Evolutionary conservation across 2,329 filamentous ascomycete species (phyloP).

Genomic region (Taxawa tesnikishii): DNA sequence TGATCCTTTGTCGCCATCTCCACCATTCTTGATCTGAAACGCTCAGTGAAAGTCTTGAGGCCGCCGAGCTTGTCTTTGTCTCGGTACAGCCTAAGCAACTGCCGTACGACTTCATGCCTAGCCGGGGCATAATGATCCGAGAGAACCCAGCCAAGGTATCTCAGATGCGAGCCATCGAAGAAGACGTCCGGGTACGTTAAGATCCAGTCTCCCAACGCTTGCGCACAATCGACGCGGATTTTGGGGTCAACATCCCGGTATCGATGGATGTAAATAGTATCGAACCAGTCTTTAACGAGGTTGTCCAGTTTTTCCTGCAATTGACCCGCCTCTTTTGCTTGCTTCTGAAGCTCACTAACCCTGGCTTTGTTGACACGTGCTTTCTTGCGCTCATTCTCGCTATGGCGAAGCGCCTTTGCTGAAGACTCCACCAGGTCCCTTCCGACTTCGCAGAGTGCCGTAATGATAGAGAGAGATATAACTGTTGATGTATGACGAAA

Average conservation of each 20-base stretch:
- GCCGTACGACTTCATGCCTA: constrained; percentile 74
- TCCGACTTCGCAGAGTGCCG: constrained; percentile 62
- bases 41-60: constrained; percentile 82
- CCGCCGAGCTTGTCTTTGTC: constrained; percentile 64
- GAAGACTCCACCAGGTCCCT: constrained; percentile 58
- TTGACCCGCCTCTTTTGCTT: constrained; percentile 56
- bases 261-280: constrained; percentile 86
- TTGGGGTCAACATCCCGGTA: constrained; percentile 88
- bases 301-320: constrained; percentile 58
- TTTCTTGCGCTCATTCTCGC: constrained; percentile 65
- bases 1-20: constrained; percentile 86
- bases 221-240: constrained; percentile 79
- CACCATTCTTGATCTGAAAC: constrained; percentile 74
- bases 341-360: constrained; percentile 59
- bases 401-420: constrained; percentile 64
- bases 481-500: constrained; percentile 92
- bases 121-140: constrained; percentile 67
- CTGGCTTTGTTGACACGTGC: constrained; percentile 66
- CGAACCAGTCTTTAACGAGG: constrained; percentile 74
- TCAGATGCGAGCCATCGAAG: constrained; percentile 78
- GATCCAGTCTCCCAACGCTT: constrained; percentile 82
- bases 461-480: constrained; percentile 67
- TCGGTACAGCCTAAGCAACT: constrained; percentile 68
- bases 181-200: constrained; percentile 72
- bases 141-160: constrained; percentile 91